Percentiles rank a stretch among this genome's conserved stretches.
Conservation (phyloP, 192 early-diverging fungal genomes). For the Thoreauomyces humboldtii region DNA sequence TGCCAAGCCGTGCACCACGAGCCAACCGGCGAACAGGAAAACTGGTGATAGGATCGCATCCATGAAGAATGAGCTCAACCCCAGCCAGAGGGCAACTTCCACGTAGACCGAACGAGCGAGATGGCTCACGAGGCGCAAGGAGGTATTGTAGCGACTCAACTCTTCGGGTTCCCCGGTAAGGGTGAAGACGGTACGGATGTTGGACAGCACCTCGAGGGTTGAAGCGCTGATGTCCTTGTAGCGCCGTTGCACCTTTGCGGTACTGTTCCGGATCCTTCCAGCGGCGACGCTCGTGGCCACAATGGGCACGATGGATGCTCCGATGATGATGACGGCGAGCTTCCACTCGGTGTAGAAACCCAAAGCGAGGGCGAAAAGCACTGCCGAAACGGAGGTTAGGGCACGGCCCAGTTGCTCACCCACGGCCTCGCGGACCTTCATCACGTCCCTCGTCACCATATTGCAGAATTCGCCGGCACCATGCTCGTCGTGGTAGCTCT, state of each 20-base stretch:
- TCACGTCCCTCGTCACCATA: background rate
- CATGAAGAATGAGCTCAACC: background rate
- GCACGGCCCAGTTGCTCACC: background rate
- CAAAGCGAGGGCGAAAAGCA: background rate
- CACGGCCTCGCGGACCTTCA: background rate
- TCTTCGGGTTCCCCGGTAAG: background rate
- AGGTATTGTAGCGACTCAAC: background rate
- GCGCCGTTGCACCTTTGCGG: background rate
- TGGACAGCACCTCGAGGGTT: background rate
- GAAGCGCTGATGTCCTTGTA: background rate
- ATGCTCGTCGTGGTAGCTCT: background rate
- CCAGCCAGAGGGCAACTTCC: background rate
- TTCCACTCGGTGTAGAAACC: background rate
- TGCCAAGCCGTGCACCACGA: background rate
- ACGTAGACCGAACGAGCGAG: background rate
- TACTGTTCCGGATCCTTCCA: background rate
- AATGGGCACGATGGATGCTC: background rate
- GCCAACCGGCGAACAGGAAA: background rate
- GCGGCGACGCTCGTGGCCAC: background rate
- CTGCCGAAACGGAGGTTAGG: background rate
- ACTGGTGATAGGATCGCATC: background rate
- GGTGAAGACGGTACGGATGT: background rate
- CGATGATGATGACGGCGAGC: background rate
- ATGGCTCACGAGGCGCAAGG: background rate
- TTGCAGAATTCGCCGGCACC: background rate